Base-by-base conservation (phyloP, 139 green algal species). In the Chlamydomonas schloesseri region DNA sequence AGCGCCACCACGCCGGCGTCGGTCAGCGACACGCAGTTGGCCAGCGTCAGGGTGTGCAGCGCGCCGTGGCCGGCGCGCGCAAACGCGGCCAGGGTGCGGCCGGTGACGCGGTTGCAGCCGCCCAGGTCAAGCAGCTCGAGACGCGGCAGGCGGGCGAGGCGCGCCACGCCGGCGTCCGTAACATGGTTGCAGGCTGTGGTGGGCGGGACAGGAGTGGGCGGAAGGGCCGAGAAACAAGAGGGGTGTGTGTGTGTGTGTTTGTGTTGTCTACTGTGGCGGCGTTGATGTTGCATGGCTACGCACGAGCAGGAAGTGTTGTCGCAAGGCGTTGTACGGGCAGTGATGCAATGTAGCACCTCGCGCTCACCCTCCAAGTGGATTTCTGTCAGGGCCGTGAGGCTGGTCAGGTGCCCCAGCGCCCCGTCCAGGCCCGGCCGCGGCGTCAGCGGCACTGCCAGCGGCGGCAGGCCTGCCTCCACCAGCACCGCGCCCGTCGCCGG, bases 121-220 rank as follows among this genome's bases (percentile, higher is more conserved):
- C 79, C 79, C 33, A 92, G 84, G 81, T 92, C 80, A 46, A 90
- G 74, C 1, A 84, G 79, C 84, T 88, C 76, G 37, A 92, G 67
- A 57, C 74, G 86, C 29, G 84, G 73, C 47, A 92, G 80, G 31
- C n/a, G 50, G 5, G 84, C 80, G 28, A 90, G 80, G 24, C 73
- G 53, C 0, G 70, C 17, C 57, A 90, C 67, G 46, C 84, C 88
- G 5, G n/a, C 77, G 68, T 92, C 88, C 37, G 84, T 92, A 0
- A 92, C 55, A 24, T 83, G 69, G 37, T 71, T 68, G 79, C 79
- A 85, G 47, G 79, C 79, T 85, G 79, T 46, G 65, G n/a, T 21
- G 46, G 67, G 20, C 14, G 13, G 26, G 64, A 37, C 10, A 28
- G 64, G 64, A 29, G 13, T 21, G 13, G n/a, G 65, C 15, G n/a